These are phyloP conservation scores for Oryza meyeriana DNA, from an alignment of 176 grass and related monocot genomes.

Conservation along the genomic window DNA sequence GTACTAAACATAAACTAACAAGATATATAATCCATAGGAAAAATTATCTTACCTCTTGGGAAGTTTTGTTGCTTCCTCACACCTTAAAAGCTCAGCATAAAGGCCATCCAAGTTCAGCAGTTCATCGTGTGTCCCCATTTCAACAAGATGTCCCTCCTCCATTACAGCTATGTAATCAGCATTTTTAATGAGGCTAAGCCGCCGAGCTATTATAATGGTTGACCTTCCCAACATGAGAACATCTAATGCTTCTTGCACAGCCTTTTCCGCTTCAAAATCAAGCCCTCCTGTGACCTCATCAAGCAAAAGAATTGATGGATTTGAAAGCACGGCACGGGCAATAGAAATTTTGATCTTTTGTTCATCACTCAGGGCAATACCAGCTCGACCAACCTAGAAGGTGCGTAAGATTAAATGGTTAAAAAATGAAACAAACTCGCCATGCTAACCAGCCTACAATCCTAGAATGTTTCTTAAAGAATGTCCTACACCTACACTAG, in stretches of 20 bases:
- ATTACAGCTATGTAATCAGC: slow-evolving; percentile 99
- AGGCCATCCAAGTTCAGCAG: slow-evolving; percentile 88
- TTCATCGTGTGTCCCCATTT: slow-evolving; percentile 99
- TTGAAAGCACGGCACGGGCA: slow-evolving; percentile 92
- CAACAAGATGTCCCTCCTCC: slow-evolving; percentile 98
- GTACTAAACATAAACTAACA: slow-evolving; percentile 1
- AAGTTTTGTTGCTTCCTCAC: slow-evolving; percentile 97
- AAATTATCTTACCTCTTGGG: slow-evolving; percentile 69
- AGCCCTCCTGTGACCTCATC: slow-evolving; percentile 98
- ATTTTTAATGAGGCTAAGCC: slow-evolving; percentile 91
- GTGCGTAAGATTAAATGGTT: slow-evolving; percentile 31
- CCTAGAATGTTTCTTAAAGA: not conserved
- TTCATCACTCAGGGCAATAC: slow-evolving; percentile 82
- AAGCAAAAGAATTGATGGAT: slow-evolving; percentile 93
- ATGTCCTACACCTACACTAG: not conserved
- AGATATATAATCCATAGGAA: not conserved
- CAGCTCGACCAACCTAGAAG: slow-evolving; percentile 85
- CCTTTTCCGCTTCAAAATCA: slow-evolving; percentile 98
- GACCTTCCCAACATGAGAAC: slow-evolving; percentile 99
- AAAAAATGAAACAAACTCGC: slow-evolving; percentile 20
- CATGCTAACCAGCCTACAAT: slow-evolving; percentile 21
- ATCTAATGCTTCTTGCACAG: slow-evolving; percentile 95
- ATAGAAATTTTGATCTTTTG: slow-evolving; percentile 99
- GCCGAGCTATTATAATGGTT: slow-evolving; percentile 99
- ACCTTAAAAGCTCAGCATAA: slow-evolving; percentile 94